Evolutionary conservation across 1,284 basidiomycete genomes (phyloP).

Genomic region (Spongiforma sp.): DNA sequence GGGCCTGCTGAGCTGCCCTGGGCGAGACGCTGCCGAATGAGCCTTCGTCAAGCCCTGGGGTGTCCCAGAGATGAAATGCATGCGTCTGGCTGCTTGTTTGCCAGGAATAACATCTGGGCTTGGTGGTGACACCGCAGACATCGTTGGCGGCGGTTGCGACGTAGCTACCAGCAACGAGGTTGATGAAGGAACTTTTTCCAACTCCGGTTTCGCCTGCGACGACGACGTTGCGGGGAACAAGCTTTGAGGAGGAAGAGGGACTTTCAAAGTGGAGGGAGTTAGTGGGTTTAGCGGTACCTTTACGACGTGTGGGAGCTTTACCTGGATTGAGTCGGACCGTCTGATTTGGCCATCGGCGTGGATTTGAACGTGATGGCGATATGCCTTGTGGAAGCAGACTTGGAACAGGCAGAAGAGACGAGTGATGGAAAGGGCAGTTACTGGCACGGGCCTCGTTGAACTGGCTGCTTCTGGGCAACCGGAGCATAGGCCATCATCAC

Average conservation of each 20-base stretch:
- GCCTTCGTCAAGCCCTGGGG: constrained; percentile 35
- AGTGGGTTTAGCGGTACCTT: too few species aligned
- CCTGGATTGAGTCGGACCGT: too few species aligned
- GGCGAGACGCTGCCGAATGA: constrained; percentile 30
- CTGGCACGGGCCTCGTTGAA: too few species aligned
- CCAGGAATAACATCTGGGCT: constrained; percentile 17
- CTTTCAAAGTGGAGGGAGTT: too few species aligned
- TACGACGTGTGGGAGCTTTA: too few species aligned
- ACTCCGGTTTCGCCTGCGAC: constrained; percentile 34
- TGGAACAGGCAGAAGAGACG: too few species aligned
- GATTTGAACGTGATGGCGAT: too few species aligned
- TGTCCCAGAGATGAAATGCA: constrained; percentile 35
- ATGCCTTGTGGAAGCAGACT: too few species aligned
- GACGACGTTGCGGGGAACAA: constrained; percentile 28
- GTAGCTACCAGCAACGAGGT: constrained; percentile 23
- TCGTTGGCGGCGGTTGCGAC: constrained; percentile 28
- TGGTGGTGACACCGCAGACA: constrained; percentile 29
- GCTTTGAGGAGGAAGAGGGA: not conserved
- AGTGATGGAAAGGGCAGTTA: too few species aligned
- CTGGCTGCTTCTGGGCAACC: too few species aligned
- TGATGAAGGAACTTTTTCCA: constrained; percentile 36
- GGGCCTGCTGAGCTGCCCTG: constrained; percentile 24
- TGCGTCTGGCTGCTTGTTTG: constrained; percentile 19
- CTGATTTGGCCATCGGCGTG: too few species aligned
- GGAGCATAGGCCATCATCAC: too few species aligned